phyloP scores from a whole-genome alignment of 305 asterid species.

The Fraxinus sp. region DNA sequence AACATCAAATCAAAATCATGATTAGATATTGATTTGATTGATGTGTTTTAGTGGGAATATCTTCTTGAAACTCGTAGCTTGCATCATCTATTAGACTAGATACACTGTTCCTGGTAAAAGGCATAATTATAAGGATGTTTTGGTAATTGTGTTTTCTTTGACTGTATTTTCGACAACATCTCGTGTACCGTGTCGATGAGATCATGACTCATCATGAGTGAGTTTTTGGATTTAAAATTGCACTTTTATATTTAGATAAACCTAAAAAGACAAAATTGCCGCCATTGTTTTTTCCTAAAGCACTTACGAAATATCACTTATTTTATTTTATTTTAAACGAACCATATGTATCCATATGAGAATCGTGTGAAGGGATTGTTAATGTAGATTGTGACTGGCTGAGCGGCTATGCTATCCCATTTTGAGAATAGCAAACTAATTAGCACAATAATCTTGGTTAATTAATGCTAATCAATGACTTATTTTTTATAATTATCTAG shows the following conservation, averaged over 20 bases:
- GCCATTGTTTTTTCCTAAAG: neutral
- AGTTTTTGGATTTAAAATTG: neutral
- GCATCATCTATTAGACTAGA: neutral
- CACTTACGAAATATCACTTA: neutral
- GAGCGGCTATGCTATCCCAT: neutral
- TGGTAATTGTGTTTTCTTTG: neutral
- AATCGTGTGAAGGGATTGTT: neutral
- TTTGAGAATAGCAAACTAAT: neutral
- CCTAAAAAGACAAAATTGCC: neutral
- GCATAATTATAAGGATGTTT: neutral
- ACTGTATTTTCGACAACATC: neutral
- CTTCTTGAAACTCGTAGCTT: neutral
- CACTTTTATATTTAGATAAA: neutral
- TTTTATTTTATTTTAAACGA: too few relatives aligned
- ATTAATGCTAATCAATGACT: neutral
- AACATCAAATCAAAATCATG: neutral
- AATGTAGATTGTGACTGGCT: neutral
- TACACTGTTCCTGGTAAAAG: neutral
- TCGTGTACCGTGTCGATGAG: neutral
- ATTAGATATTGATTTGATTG: neutral
- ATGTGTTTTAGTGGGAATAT: neutral
- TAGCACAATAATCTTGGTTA: neutral
- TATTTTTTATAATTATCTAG: neutral
- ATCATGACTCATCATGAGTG: neutral
- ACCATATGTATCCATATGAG: neutral